These are phyloP conservation scores for Eucalyptus coolabah DNA, from an alignment of 345 rosid species.

Conservation along the genomic window DNA sequence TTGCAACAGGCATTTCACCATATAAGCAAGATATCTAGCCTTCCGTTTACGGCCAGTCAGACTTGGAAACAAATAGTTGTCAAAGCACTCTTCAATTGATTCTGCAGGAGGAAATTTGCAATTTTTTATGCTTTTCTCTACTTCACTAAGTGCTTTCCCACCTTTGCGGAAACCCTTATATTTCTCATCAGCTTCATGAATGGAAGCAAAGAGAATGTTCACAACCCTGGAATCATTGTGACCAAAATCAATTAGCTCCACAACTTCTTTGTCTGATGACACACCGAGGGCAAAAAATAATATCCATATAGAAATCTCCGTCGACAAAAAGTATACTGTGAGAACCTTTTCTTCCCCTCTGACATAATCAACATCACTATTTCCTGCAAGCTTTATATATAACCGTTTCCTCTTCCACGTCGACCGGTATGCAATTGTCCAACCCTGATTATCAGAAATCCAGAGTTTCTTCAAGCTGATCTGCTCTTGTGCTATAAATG, in stretches of 20 bases:
- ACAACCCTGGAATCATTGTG: constrained; percentile 36
- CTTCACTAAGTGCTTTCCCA: constrained; percentile 23
- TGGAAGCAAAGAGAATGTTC: constrained; percentile 52
- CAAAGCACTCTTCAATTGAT: constrained; percentile 43
- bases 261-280: constrained; percentile 56
- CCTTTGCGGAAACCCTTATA: constrained; percentile 37
- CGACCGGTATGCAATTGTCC: constrained; percentile 62
- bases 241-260: constrained; percentile 46
- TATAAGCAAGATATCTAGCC: constrained; percentile 83
- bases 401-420: constrained; percentile 57
- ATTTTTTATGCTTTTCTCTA: constrained; percentile 18
- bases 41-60: constrained; percentile 46
- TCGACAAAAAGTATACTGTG: constrained; percentile 59
- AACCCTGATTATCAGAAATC: constrained; percentile 46
- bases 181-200: constrained; percentile 56
- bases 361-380: constrained; percentile 24
- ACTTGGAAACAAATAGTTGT: constrained; percentile 50
- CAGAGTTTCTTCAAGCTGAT: constrained; percentile 67
- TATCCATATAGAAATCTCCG: constrained; percentile 68
- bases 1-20: constrained; percentile 73
- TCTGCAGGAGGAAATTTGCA: constrained; percentile 76
- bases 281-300: constrained; percentile 82
- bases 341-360: constrained; percentile 60
- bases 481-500: constrained; percentile 86
- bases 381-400: constrained; percentile 39